Conservation (phyloP, 2,329 filamentous ascomycete genomes). For the Clonostachys rhizophaga region DNA sequence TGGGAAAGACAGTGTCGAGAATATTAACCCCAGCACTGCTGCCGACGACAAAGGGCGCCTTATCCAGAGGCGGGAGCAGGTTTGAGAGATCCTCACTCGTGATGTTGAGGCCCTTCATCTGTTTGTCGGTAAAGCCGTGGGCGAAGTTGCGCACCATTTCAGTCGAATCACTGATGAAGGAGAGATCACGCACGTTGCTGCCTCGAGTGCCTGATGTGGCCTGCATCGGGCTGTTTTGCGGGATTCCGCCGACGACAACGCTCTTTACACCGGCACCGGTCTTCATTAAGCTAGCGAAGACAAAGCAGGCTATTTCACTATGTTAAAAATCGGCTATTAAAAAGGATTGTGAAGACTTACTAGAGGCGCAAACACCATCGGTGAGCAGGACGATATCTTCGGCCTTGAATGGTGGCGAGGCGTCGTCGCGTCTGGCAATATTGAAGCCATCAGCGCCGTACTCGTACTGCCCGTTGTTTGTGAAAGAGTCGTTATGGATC, state of each 20-base stretch:
- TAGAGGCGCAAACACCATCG: conserved; percentile 55
- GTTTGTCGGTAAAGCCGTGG: not conserved
- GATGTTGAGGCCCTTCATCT: not conserved
- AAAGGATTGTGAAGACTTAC: too few relatives aligned
- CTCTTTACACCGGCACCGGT: conserved; percentile 46
- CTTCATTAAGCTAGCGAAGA: conserved; percentile 51
- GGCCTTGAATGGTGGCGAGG: conserved; percentile 19
- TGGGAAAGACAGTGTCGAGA: conserved; percentile 27
- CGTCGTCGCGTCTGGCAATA: not conserved
- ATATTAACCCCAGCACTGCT: conserved; percentile 19
- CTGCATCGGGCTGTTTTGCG: conserved; percentile 45
- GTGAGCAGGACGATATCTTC: conserved; percentile 37
- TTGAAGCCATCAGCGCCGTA: conserved; percentile 38
- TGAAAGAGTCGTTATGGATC: not conserved
- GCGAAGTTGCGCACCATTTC: not conserved
- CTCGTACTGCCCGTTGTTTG: not conserved
- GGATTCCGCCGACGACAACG: conserved; percentile 53
- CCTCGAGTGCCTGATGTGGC: conserved; percentile 54
- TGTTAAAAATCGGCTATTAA: too few relatives aligned
- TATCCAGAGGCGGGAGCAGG: conserved; percentile 6
- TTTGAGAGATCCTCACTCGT: not conserved
- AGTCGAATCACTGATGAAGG: conserved; percentile 8
- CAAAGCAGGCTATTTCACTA: conserved; percentile 36
- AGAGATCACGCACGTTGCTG: conserved; percentile 25
- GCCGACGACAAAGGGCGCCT: conserved; percentile 5